Evolutionary conservation across 2,329 filamentous ascomycete species (phyloP).

Genomic region (Sphaerulina populicola): DNA sequence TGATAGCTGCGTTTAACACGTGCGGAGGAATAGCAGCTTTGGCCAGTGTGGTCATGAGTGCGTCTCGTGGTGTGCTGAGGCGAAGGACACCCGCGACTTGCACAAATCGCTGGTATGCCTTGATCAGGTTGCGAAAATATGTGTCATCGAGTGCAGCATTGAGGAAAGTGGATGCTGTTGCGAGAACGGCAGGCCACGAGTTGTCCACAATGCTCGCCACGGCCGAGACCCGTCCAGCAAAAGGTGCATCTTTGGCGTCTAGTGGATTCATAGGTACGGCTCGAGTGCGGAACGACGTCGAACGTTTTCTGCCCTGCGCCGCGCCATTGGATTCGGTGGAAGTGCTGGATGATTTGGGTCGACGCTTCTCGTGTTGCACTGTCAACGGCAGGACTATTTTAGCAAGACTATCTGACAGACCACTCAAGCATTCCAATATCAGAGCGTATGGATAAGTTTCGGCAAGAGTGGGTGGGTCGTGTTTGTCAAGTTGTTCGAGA

Average conservation of each 20-base stretch:
- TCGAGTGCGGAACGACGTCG: slow-evolving; percentile 62
- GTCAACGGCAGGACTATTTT: slow-evolving; percentile 90
- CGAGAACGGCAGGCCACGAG: slow-evolving; percentile 92
- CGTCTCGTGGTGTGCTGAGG: slow-evolving; percentile 78
- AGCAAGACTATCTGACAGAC: slow-evolving; percentile 81
- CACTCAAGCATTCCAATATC: slow-evolving; percentile 79
- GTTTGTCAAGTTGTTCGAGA: slow-evolving; percentile 90
- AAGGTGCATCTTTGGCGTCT: slow-evolving; percentile 61
- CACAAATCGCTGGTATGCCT: slow-evolving; percentile 88
- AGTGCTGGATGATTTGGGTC: slow-evolving; percentile 24
- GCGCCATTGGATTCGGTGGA: slow-evolving; percentile 13
- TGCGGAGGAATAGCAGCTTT: slow-evolving; percentile 89
- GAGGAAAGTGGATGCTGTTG: slow-evolving; percentile 89
- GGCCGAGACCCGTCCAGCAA: slow-evolving; percentile 61
- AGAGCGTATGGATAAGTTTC: slow-evolving; percentile 92
- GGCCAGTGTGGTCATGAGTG: slow-evolving; percentile 84
- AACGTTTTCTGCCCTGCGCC: slow-evolving; percentile 39
- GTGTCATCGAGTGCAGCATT: slow-evolving; percentile 87
- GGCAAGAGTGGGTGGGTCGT: slow-evolving; percentile 70
- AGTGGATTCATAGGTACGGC: slow-evolving; percentile 80
- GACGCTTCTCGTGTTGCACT: slow-evolving; percentile 61
- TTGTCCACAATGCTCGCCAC: slow-evolving; percentile 78
- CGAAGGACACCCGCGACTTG: slow-evolving; percentile 87
- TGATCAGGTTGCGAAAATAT: slow-evolving; percentile 84
- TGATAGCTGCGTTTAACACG: slow-evolving; percentile 38